Evolutionary conservation across 257 asterid genomes (phyloP).

Genomic region (Penstemon davidsonii): DNA sequence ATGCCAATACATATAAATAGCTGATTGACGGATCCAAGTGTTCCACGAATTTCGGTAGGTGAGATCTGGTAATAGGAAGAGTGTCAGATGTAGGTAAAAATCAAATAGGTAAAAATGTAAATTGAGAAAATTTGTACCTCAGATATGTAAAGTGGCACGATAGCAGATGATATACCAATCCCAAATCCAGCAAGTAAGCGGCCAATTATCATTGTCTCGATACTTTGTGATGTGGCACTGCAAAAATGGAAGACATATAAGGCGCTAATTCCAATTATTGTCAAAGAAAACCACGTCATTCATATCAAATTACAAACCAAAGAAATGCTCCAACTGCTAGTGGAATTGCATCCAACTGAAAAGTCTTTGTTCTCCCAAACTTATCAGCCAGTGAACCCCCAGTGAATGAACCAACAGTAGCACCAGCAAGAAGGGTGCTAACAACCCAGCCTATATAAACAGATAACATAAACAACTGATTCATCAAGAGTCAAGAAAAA

Average conservation of each 20-base stretch:
- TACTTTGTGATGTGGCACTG: slow-evolving; percentile 78
- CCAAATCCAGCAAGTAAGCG: slow-evolving; percentile 89
- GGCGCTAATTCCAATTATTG: slow-evolving; percentile 9
- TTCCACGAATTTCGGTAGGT: slow-evolving; percentile 94
- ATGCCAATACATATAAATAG: slow-evolving; percentile 85
- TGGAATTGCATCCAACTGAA: slow-evolving; percentile 85
- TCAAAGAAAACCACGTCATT: slow-evolving; percentile 17
- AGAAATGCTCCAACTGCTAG: slow-evolving; percentile 84
- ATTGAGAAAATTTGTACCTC: slow-evolving; percentile 54
- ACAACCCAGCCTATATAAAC: slow-evolving; percentile 82
- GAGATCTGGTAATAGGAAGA: slow-evolving; percentile 58
- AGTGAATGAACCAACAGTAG: slow-evolving; percentile 92
- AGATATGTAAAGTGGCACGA: slow-evolving; percentile 97
- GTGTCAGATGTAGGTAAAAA: slow-evolving; percentile 31
- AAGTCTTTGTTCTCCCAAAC: slow-evolving; percentile 93
- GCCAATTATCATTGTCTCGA: slow-evolving; percentile 84
- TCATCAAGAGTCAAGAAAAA: slow-evolving; percentile 16
- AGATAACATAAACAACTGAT: slow-evolving; percentile 20
- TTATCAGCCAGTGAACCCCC: slow-evolving; percentile 95
- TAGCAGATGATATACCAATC: slow-evolving; percentile 91
- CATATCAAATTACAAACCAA: slow-evolving; percentile 53
- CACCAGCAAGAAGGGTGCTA: slow-evolving; percentile 95
- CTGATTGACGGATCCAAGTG: slow-evolving; percentile 94
- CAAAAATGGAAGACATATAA: slow-evolving; percentile 28
- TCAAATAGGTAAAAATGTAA: slow-evolving; percentile 5